These are phyloP conservation scores for Byssoonygena ceratinophila DNA, from an alignment of 2,329 filamentous ascomycete species.

Conservation along the genomic window DNA sequence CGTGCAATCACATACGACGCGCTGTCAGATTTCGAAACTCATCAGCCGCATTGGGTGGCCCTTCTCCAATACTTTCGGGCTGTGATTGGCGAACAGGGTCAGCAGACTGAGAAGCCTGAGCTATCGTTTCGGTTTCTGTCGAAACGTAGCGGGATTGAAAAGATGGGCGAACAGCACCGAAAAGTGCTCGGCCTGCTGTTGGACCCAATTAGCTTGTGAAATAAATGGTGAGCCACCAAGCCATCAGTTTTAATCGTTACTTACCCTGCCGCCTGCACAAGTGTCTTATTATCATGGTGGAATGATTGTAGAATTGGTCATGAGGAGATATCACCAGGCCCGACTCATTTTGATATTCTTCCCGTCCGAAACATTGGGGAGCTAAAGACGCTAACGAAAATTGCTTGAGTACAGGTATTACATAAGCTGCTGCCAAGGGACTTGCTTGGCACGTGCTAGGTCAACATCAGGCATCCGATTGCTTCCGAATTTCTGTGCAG, in stretches of 20 bases:
- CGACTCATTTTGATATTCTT: constrained; percentile 7
- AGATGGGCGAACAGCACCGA: constrained; percentile 4
- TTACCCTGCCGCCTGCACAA: constrained; percentile 33
- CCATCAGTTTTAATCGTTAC: constrained; percentile 14
- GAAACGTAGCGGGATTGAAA: constrained; percentile 5
- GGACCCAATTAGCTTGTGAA: background rate
- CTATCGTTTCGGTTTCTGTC: background rate
- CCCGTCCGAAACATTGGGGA: background rate
- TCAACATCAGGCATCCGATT: background rate
- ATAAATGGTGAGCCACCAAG: background rate
- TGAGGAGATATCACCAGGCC: constrained; percentile 9
- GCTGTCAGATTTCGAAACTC: background rate
- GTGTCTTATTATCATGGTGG: constrained; percentile 35
- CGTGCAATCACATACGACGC: constrained; percentile 5
- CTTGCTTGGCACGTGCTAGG: background rate
- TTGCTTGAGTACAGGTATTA: background rate
- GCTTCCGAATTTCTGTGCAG: background rate
- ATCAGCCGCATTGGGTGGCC: background rate
- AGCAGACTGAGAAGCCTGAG: background rate
- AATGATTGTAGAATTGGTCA: constrained; percentile 11
- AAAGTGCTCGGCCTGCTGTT: constrained; percentile 7
- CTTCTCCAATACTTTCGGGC: background rate
- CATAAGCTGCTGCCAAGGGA: background rate
- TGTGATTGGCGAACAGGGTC: background rate
- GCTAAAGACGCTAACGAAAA: background rate